These are phyloP conservation scores for Sarocladium strictum DNA, from an alignment of 2,329 filamentous ascomycete genomes.

Conservation along the genomic window DNA sequence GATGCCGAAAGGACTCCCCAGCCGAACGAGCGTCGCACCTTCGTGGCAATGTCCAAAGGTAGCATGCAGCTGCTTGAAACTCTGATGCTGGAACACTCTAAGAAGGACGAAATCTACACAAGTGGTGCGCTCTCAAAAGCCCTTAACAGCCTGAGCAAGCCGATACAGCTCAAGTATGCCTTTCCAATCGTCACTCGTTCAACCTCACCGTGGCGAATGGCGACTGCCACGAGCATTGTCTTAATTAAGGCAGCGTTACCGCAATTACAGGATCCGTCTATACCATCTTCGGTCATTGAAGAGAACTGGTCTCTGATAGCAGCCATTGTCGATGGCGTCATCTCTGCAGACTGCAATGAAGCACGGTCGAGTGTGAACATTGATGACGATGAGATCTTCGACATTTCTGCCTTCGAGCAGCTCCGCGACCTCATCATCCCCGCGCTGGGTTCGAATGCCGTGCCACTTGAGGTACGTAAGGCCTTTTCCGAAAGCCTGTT, in stretches of 20 bases:
- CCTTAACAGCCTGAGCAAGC: conserved; percentile 60
- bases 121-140: conserved; percentile 61
- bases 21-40: conserved; percentile 51
- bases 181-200: conserved; percentile 68
- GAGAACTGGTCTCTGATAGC: conserved; percentile 67
- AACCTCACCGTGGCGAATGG: conserved; percentile 70
- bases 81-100: conserved; percentile 53
- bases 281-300: conserved; percentile 40
- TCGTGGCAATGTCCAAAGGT: conserved; percentile 81
- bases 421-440: conserved; percentile 70
- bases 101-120: conserved; percentile 61
- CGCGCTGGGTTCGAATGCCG: conserved; percentile 56
- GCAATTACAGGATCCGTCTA: conserved; percentile 44
- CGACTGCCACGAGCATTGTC: conserved; percentile 63
- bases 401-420: conserved; percentile 66
- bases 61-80: conserved; percentile 66
- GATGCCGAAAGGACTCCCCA: conserved; percentile 32
- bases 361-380: conserved; percentile 29
- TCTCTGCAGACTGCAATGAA: conserved; percentile 54
- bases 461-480: conserved; percentile 62
- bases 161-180: conserved; percentile 74
- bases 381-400: conserved; percentile 69
- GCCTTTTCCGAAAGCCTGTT: conserved; percentile 74
- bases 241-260: conserved; percentile 63
- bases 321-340: conserved; percentile 60